Percentiles rank a stretch among this genome's conserved stretches.
Conservation (phyloP, 192 early-diverging fungal species). For the Coemansia sp. region DNA sequence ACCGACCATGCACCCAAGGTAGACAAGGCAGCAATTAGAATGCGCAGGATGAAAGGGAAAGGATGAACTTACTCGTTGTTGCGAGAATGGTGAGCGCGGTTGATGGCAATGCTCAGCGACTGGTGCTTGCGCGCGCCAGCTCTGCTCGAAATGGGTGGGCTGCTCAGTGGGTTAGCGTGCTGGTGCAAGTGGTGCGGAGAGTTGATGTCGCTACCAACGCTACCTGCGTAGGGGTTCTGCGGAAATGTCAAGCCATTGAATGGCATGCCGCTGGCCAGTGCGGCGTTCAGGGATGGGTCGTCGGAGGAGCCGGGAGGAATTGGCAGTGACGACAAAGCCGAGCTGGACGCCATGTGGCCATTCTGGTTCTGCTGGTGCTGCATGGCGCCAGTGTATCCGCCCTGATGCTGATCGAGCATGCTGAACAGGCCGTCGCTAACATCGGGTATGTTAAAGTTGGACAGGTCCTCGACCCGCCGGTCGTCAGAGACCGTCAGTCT, state of each 20-base stretch:
- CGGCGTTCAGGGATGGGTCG: constrained; percentile 21
- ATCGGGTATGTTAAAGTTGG: constrained; percentile 27
- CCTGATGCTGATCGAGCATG: constrained; percentile 44
- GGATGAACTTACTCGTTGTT: constrained; percentile 43
- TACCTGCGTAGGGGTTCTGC: constrained; percentile 3
- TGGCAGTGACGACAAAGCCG: constrained; percentile 27
- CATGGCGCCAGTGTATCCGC: constrained; percentile 4
- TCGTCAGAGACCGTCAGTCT: constrained; percentile 46
- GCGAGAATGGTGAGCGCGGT: constrained; percentile 16
- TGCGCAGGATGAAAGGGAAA: not conserved
- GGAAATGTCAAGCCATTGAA: constrained; percentile 10
- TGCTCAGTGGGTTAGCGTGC: constrained; percentile 19
- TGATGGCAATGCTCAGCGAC: constrained; percentile 51
- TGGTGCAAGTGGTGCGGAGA: constrained; percentile 7
- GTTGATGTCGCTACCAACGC: constrained; percentile 17
- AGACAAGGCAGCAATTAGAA: constrained; percentile 11
- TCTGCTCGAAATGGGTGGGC: constrained; percentile 21
- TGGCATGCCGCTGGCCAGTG: constrained; percentile 20
- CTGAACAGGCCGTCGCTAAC: constrained; percentile 36
- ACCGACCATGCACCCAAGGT: not conserved
- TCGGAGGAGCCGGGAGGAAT: constrained; percentile 28
- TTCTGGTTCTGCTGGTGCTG: not conserved
- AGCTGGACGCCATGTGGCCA: constrained; percentile 7
- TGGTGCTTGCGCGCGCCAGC: constrained; percentile 35
- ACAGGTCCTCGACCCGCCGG: constrained; percentile 30